phyloP scores from a whole-genome alignment of 768 basidiomycete genomes.

The Xerocomellus amylosporus region DNA sequence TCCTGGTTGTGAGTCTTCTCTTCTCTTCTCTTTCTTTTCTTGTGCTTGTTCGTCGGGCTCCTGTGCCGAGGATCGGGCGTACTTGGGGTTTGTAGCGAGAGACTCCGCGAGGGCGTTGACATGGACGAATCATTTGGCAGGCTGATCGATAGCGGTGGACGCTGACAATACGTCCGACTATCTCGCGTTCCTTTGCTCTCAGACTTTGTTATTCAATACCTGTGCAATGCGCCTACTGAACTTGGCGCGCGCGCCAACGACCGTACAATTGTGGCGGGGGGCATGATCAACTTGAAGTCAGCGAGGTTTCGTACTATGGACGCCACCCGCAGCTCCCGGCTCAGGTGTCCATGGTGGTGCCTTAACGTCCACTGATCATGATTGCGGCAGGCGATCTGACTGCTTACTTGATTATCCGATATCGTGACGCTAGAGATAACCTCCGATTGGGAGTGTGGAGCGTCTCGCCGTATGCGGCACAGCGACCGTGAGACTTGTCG shows the following conservation, averaged over 20 bases:
- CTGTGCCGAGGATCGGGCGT: conserved; percentile 1
- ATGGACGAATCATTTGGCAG: neutral
- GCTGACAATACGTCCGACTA: conserved; percentile 7
- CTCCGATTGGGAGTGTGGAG: conserved; percentile 1
- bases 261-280: neutral
- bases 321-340: neutral
- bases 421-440: conserved; percentile 3
- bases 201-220: no score
- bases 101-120: neutral
- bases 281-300: neutral
- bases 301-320: neutral
- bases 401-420: conserved; percentile 14
- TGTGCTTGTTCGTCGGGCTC: neutral
- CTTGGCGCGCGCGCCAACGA: neutral
- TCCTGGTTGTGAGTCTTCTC: neutral
- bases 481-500: neutral
- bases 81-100: neutral
- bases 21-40: neutral
- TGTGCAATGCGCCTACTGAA: neutral
- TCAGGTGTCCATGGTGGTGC: neutral
- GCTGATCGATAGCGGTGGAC: neutral
- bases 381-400: neutral
- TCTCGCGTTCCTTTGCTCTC: neutral
- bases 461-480: no score
- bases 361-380: conserved; percentile 1